phyloP scores from a whole-genome alignment of 768 basidiomycete species.

The Panellus pusillus region DNA sequence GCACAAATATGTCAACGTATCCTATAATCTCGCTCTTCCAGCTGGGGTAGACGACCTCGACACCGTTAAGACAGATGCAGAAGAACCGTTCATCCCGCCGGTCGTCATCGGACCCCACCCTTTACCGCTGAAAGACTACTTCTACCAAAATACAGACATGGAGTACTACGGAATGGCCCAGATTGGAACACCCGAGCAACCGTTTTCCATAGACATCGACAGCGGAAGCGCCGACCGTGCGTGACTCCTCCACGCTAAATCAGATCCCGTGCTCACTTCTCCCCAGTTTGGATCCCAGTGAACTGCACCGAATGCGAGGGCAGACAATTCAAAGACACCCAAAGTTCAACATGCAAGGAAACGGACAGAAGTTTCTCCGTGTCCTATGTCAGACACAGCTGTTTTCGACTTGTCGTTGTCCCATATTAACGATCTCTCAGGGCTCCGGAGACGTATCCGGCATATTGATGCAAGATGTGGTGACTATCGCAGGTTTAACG shows the following conservation, averaged over 20 bases:
- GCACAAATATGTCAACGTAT: constrained; percentile 4
- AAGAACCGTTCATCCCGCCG: constrained; percentile 23
- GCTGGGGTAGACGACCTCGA: neutral
- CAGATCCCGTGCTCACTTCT: neutral
- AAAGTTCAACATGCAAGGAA: constrained; percentile 43
- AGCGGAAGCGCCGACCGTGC: constrained; percentile 64
- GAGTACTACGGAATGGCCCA: constrained; percentile 44
- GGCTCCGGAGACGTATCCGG: constrained; percentile 57
- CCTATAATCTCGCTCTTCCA: neutral
- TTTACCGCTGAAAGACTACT: constrained; percentile 11
- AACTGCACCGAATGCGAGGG: constrained; percentile 39
- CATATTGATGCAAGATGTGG: constrained; percentile 48
- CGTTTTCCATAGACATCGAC: constrained; percentile 60
- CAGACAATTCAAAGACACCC: constrained; percentile 36
- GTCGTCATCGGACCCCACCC: constrained; percentile 4
- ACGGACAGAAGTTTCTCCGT: constrained; percentile 36
- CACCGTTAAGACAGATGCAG: neutral
- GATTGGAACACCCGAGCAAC: constrained; percentile 52
- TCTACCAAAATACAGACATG: constrained; percentile 21
- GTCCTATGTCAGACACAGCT: constrained; percentile 29
- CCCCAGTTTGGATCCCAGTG: neutral
- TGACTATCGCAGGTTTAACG: constrained; percentile 45
- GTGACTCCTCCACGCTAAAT: constrained; percentile 43
- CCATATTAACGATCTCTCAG: constrained; percentile 28
- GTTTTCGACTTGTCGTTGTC: neutral